Evolutionary conservation across 345 rosid genomes (phyloP), one percentile per base, ranked within the genome.

Genomic region (Acer campestre): DNA sequence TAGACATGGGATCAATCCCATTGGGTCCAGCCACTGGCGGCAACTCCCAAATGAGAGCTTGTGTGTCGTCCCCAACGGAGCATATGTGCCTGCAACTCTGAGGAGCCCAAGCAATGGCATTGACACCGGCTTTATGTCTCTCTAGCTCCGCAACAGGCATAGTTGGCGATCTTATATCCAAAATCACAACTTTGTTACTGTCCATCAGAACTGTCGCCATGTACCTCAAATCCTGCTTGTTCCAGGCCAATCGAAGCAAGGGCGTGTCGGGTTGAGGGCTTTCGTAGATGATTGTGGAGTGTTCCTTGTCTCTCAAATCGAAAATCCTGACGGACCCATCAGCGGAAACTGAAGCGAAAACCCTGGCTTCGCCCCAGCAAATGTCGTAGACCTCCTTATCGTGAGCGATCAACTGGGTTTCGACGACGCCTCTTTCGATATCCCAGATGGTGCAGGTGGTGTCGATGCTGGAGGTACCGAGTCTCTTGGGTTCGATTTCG

Each of bases 371-470:
- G 0, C 97, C 93, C 97, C 97, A 93, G 27, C 94, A 93, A 2
- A 93, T 91, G 69, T 93, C 97, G 67, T 93, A 88, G 17, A 91
- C 97, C 88, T 93, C 97, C 59, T 91, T 91, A 12, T 93, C 97
- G 48, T 93, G 97, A 6, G 97, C 95, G 61, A 93, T 93, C 44
- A 95, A 86, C 75, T 95, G 99, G 14, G 99, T 95, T 80, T 95
- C 99, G 0, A 94, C 99, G 1, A 49, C 87, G 10, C 85, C 84
- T 68, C 85, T 91, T 77, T 95, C 98, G 17, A 95, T 86, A 82
- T 95, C 99, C 99, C 98, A 93, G 25, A 95, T 88, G 3, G 98
- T 95, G 76, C 99, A 95, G 0, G 99, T 95, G 23, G 98, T 95
- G 58, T 95, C 99, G 68, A 95, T 94, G 75, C 97, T 92, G 65